A percentile compares a stretch with the other conserved stretches of the same genome.
These are phyloP conservation scores for Hyphopichia khmerensis DNA, from an alignment of 1,139 yeast genomes.

Conservation along the genomic window DNA sequence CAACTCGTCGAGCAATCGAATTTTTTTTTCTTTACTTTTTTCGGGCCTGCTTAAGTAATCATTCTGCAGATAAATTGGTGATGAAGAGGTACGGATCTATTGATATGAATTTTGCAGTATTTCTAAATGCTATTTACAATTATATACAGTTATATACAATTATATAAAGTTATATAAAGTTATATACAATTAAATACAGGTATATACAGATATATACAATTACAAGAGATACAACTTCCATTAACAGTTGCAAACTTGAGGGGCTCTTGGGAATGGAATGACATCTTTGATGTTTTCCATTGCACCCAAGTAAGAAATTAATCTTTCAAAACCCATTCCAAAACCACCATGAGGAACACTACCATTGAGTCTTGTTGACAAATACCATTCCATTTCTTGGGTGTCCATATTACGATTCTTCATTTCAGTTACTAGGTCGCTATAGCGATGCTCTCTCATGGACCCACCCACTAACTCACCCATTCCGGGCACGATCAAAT, in stretches of 20 bases:
- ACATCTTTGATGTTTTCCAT: constrained; percentile 82
- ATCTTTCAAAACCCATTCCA: constrained; percentile 91
- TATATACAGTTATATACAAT: no score
- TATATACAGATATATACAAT: no score
- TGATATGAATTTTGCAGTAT: neutral
- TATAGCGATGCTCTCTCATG: constrained; percentile 72
- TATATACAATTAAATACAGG: no score
- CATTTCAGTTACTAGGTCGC: constrained; percentile 50
- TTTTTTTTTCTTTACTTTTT: neutral
- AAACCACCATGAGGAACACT: constrained; percentile 94
- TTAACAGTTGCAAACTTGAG: constrained; percentile 36
- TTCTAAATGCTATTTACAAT: no score
- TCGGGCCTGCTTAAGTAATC: neutral
- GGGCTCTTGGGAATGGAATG: constrained; percentile 70
- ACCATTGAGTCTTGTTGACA: constrained; percentile 72
- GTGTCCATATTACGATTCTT: constrained; percentile 50
- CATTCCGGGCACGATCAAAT: constrained; percentile 80
- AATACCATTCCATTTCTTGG: constrained; percentile 75
- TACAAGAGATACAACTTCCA: no score
- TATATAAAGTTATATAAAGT: no score
- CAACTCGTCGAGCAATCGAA: constrained; percentile 4
- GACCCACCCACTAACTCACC: constrained; percentile 99
- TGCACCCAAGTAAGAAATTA: constrained; percentile 70
- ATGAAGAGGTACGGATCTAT: neutral
- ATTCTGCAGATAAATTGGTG: neutral